Evolutionary conservation across 2,329 filamentous ascomycete species (phyloP), one percentile per base, ranked within the genome.

Genomic region (Pseudogymnoascus pannorum): DNA sequence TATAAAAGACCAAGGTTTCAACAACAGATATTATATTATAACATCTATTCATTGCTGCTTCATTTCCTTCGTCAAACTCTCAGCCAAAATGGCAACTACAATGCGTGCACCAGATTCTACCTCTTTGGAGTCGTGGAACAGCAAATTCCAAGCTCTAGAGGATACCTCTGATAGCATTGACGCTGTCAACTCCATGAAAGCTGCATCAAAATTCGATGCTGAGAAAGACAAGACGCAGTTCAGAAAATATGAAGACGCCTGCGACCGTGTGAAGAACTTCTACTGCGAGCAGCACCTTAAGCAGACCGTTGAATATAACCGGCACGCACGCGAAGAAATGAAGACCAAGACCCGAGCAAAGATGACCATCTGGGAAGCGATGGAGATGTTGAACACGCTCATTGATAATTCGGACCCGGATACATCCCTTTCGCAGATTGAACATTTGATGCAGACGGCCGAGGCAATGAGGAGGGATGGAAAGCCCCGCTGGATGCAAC

Each of bases 301-400:
- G 78, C 88, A 92, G 75, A 92, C 88, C 57, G 85, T 91, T 0
- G 85, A 89, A 8, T 95, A 92, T 81, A 96, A 96, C 78, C 81
- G 95, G 44, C 85, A 86, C 65, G 90, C 89, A 12, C 89, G 92
- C 61, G 85, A 88, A 68, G 77, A 81, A 60, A 90, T 91, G 77
- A 78, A 86, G 74, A 81, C 80, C 66, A 83, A 86, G 64, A 82
- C 82, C 4, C 85, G 88, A 9, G 68, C 68, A 54, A 81, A 88
- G 73, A 89, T 95, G 88, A 88, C 87, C 66, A 81, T 95, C 72
- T 95, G 91, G 91, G 81, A 94, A 74, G 91, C 91, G 38, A 93
- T 95, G 76, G 89, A 94, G 81, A 92, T 90, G 76, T 86, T 95
- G 70, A 90, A 95, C 82, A 91, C 88, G 0, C 82, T 95, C 60